Evolutionary conservation across 2,329 filamentous ascomycete genomes (phyloP).

Genomic region (Hymenoscyphus albidus): DNA sequence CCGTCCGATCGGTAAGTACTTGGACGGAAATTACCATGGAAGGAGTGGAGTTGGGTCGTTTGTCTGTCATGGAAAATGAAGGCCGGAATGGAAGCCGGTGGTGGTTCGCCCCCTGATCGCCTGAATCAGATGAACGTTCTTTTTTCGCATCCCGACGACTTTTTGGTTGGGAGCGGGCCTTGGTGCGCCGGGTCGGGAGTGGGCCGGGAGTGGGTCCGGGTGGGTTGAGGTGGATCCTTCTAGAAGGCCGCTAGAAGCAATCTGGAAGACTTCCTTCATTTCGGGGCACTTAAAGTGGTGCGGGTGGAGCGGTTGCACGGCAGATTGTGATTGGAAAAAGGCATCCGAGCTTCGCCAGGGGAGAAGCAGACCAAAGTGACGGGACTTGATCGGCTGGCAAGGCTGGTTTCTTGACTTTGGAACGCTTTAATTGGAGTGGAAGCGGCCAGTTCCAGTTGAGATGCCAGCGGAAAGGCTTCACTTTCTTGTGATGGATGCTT

Average conservation of each 20-base stretch:
- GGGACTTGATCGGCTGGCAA: neutral
- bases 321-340: slow-evolving; percentile 1
- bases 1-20: slow-evolving; percentile 12
- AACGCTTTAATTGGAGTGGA: neutral
- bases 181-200: neutral
- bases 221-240: neutral
- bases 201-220: neutral
- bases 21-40: slow-evolving; percentile 13
- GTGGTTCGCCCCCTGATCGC: slow-evolving; percentile 5
- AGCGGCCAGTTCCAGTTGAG: neutral
- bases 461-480: neutral
- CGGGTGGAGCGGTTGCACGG: slow-evolving; percentile 8
- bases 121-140: slow-evolving; percentile 10
- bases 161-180: slow-evolving; percentile 1
- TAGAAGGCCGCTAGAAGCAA: slow-evolving; percentile 4
- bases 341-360: neutral
- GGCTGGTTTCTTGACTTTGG: neutral
- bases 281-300: neutral
- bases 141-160: slow-evolving; percentile 2
- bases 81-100: slow-evolving; percentile 12
- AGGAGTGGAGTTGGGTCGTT: neutral
- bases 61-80: neutral
- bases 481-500: neutral
- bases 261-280: slow-evolving; percentile 1
- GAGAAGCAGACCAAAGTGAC: neutral